Percentiles rank a stretch among this genome's conserved stretches.
These are phyloP conservation scores for Termitomyces heimii DNA, from an alignment of 768 basidiomycete genomes.

Conservation along the genomic window DNA sequence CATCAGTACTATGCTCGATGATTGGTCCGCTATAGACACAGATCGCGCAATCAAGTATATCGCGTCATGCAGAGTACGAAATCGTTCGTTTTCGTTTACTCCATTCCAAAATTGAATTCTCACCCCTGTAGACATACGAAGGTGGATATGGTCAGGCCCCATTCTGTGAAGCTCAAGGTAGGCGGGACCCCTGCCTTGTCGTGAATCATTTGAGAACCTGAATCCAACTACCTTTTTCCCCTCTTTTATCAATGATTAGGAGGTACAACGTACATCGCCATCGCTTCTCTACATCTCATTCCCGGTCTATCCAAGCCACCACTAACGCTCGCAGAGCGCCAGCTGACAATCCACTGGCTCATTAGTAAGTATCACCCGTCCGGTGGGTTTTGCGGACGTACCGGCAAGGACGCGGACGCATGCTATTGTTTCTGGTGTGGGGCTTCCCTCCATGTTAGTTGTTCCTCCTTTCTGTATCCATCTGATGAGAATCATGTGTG, in stretches of 20 bases:
- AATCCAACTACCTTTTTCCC: not conserved
- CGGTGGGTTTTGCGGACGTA: slow-evolving; percentile 87
- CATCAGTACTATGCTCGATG: slow-evolving; percentile 70
- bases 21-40: slow-evolving; percentile 73
- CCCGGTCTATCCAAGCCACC: slow-evolving; percentile 18
- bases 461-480: not conserved
- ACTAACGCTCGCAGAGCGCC: slow-evolving; percentile 35
- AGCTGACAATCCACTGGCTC: slow-evolving; percentile 70
- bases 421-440: slow-evolving; percentile 98
- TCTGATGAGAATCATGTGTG: not conserved
- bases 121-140: slow-evolving; percentile 67
- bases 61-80: slow-evolving; percentile 60
- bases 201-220: not conserved
- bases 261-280: slow-evolving; percentile 89
- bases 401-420: slow-evolving; percentile 82
- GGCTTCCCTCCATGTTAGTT: slow-evolving; percentile 67
- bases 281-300: slow-evolving; percentile 66
- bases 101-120: not conserved
- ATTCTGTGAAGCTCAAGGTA: slow-evolving; percentile 81
- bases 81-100: not conserved
- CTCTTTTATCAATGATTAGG: slow-evolving; percentile 41
- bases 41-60: slow-evolving; percentile 59
- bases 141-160: slow-evolving; percentile 88
- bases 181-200: slow-evolving; percentile 3
- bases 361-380: slow-evolving; percentile 58